Evolutionary conservation across 768 basidiomycete species (phyloP).

Genomic region (Pleurotus salmoneostramineus): DNA sequence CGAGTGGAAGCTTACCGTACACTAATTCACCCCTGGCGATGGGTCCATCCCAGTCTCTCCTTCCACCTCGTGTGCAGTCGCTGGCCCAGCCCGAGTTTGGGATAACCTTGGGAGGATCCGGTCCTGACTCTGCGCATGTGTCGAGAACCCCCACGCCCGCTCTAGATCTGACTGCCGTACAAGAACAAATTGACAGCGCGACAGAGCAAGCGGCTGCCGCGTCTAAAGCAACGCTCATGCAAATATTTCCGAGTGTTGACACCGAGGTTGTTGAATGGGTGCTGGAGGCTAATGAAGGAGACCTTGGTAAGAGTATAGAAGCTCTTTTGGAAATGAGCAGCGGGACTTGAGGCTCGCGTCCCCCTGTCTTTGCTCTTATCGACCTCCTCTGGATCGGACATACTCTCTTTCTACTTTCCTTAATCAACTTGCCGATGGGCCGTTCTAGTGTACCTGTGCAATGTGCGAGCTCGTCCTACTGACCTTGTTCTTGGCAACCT

Average conservation of each 20-base stretch:
- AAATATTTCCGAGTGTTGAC: conserved; percentile 88
- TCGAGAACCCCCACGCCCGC: conserved; percentile 69
- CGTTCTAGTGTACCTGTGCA: not conserved
- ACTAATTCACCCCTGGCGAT: conserved; percentile 45
- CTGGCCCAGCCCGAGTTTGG: conserved; percentile 21
- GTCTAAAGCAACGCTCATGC: conserved; percentile 69
- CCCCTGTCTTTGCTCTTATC: not conserved
- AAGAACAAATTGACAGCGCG: conserved; percentile 75
- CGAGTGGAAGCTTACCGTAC: conserved; percentile 28
- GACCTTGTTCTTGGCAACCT: not conserved
- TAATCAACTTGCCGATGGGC: not conserved
- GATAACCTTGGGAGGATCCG: conserved; percentile 10
- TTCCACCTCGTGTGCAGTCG: conserved; percentile 36
- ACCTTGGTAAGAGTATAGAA: conserved; percentile 89
- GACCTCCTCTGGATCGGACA: too few species aligned
- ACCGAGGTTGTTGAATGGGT: conserved; percentile 85
- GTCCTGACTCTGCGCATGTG: conserved; percentile 31
- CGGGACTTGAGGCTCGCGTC: conserved; percentile 21
- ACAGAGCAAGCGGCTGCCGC: conserved; percentile 71
- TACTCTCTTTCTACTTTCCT: not conserved
- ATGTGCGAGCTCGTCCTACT: too few species aligned
- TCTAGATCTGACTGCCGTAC: conserved; percentile 65
- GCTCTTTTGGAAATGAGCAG: conserved; percentile 72
- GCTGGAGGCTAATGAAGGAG: conserved; percentile 83
- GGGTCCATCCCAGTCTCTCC: conserved; percentile 42